A percentile compares a stretch with the other conserved stretches of the same genome.
These are phyloP conservation scores for Arachis hypogaea DNA, from an alignment of 306 rosid species.

Conservation along the genomic window DNA sequence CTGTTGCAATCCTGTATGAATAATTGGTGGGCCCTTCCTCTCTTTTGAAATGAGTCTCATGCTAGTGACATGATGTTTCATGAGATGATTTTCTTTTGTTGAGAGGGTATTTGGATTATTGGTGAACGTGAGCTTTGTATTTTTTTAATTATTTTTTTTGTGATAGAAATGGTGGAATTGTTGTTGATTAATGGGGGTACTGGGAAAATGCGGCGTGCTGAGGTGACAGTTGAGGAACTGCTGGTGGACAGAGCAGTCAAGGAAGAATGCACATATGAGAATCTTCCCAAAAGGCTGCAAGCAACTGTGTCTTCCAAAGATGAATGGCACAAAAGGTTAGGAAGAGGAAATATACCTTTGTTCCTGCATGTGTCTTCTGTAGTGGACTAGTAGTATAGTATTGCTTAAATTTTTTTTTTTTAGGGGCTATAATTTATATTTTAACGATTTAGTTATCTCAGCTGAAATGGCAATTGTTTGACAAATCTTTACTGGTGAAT, in stretches of 20 bases:
- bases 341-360: not conserved
- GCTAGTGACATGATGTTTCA: too few species aligned
- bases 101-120: not conserved
- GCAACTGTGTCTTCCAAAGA: slow-evolving; percentile 70
- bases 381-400: too few species aligned
- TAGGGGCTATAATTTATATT: too few species aligned
- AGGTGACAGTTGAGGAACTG: slow-evolving; percentile 68
- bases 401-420: too few species aligned
- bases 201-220: slow-evolving; percentile 66
- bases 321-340: slow-evolving; percentile 88
- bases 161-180: slow-evolving; percentile 33
- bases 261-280: slow-evolving; percentile 90
- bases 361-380: not conserved
- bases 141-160: not conserved
- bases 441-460: too few species aligned
- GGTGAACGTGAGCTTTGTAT: not conserved
- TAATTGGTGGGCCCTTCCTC: too few species aligned
- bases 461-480: too few species aligned
- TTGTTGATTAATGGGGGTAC: slow-evolving; percentile 28
- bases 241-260: slow-evolving; percentile 70
- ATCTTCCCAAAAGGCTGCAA: slow-evolving; percentile 81
- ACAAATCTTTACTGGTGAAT: too few species aligned
- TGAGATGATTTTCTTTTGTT: too few species aligned
- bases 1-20: too few species aligned
- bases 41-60: too few species aligned